phyloP scores from a whole-genome alignment of 148 eudicot species.

The Nepenthes gracilis region DNA sequence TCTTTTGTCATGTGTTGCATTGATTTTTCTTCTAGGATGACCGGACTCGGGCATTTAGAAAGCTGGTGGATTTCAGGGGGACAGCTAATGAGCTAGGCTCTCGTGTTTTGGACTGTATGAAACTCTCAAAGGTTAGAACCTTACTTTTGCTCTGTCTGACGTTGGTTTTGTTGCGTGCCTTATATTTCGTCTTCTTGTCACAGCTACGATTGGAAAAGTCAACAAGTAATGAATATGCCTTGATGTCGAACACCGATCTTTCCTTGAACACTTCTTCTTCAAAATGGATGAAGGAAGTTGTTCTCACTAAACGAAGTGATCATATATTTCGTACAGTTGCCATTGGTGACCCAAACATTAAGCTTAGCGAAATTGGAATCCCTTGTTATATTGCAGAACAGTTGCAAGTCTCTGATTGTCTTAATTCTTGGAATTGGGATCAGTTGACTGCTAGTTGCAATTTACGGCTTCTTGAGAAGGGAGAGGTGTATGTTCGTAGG shows the following conservation, averaged over 20 bases:
- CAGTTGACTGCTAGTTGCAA: slow-evolving; percentile 39
- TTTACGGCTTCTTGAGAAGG: slow-evolving; percentile 42
- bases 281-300: slow-evolving; percentile 75
- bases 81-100: slow-evolving; percentile 66
- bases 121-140: slow-evolving; percentile 66
- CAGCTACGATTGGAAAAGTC: slow-evolving; percentile 75
- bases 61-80: slow-evolving; percentile 69
- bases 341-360: slow-evolving; percentile 72
- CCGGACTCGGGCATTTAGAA: slow-evolving; percentile 65
- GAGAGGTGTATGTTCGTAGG: slow-evolving; percentile 50
- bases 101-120: slow-evolving; percentile 68
- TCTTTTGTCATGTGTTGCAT: slow-evolving; percentile 6
- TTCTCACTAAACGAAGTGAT: slow-evolving; percentile 70
- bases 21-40: slow-evolving; percentile 45
- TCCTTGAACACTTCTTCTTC: slow-evolving; percentile 44
- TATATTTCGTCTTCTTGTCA: slow-evolving; percentile 12
- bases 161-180: slow-evolving; percentile 16
- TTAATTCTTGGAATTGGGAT: slow-evolving; percentile 62
- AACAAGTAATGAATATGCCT: slow-evolving; percentile 13
- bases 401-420: slow-evolving; percentile 53
- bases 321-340: slow-evolving; percentile 79
- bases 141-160: slow-evolving; percentile 13
- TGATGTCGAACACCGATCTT: slow-evolving; percentile 19
- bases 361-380: slow-evolving; percentile 68
- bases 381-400: slow-evolving; percentile 67